Evolutionary conservation across 2,329 filamentous ascomycete species (phyloP).

Genomic region (Trichophyton schoenleinii): DNA sequence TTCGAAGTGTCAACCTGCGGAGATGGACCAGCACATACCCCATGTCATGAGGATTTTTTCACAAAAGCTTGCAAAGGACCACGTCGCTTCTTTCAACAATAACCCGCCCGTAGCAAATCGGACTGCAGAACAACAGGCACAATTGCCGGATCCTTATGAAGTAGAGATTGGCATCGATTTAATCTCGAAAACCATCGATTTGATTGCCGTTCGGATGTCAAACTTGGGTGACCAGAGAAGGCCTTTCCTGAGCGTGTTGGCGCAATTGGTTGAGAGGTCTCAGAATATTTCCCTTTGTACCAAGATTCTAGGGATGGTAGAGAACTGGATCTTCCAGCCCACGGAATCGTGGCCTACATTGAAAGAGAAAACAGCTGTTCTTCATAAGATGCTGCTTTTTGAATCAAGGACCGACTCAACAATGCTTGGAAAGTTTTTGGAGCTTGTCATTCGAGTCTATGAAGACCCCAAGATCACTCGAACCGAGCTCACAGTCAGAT

Average conservation of each 20-base stretch:
- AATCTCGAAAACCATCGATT: constrained; percentile 90
- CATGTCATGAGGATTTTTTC: constrained; percentile 89
- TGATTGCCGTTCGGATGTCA: constrained; percentile 85
- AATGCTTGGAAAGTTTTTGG: constrained; percentile 82
- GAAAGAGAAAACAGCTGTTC: constrained; percentile 95
- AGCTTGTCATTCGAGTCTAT: constrained; percentile 94
- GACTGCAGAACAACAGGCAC: constrained; percentile 19
- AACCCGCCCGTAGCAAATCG: constrained; percentile 33
- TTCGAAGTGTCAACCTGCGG: constrained; percentile 67
- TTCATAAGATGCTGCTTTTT: constrained; percentile 98
- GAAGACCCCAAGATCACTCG: constrained; percentile 92
- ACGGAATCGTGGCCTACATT: constrained; percentile 92
- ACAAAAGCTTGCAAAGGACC: constrained; percentile 81
- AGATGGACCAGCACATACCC: constrained; percentile 79
- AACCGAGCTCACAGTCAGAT: constrained; percentile 87
- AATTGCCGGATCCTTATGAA: constrained; percentile 53
- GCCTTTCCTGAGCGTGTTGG: constrained; percentile 88
- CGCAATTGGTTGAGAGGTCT: constrained; percentile 90
- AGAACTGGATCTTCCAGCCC: constrained; percentile 89
- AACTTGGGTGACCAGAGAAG: constrained; percentile 78
- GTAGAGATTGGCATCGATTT: constrained; percentile 78
- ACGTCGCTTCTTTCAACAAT: constrained; percentile 60
- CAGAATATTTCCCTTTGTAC: constrained; percentile 74
- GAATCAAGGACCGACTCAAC: constrained; percentile 72
- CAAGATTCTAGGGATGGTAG: constrained; percentile 87